These are phyloP conservation scores for Jackrogersella multiformis DNA, from an alignment of 495 filamentous ascomycete species.

Conservation along the genomic window DNA sequence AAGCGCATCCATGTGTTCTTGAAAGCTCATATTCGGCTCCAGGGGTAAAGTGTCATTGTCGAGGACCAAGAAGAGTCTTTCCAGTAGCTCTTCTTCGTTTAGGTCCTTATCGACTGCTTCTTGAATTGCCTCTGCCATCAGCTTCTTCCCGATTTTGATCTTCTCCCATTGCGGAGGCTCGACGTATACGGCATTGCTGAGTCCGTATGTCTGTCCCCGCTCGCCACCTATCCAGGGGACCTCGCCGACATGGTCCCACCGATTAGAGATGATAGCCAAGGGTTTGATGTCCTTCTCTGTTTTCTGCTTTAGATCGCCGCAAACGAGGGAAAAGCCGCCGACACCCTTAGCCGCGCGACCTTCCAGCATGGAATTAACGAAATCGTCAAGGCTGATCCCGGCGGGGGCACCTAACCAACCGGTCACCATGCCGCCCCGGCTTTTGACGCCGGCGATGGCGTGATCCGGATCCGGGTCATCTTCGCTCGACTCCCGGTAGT, in stretches of 20 bases:
- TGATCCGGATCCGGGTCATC: constrained; percentile 55
- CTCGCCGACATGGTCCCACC: constrained; percentile 70
- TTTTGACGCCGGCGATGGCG: constrained; percentile 67
- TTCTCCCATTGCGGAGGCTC: constrained; percentile 82
- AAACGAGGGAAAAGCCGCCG: constrained; percentile 92
- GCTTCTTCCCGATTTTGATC: constrained; percentile 65
- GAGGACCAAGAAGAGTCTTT: constrained; percentile 74
- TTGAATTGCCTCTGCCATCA: constrained; percentile 54
- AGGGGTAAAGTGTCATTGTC: constrained; percentile 76
- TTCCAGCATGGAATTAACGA: constrained; percentile 74
- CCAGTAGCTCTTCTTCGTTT: constrained; percentile 72
- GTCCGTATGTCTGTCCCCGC: constrained; percentile 72
- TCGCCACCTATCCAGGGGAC: constrained; percentile 74
- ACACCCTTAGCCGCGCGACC: constrained; percentile 74
- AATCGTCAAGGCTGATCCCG: constrained; percentile 63
- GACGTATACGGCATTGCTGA: constrained; percentile 85
- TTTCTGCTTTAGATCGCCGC: constrained; percentile 72
- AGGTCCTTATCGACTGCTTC: constrained; percentile 55
- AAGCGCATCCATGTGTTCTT: constrained; percentile 75
- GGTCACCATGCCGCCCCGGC: constrained; percentile 85
- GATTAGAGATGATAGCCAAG: constrained; percentile 88
- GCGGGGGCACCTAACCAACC: constrained; percentile 74
- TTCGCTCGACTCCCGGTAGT: constrained; percentile 82
- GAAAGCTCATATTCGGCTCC: constrained; percentile 66
- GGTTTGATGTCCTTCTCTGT: constrained; percentile 64